A percentile compares a stretch with the other conserved stretches of the same genome.
These are phyloP conservation scores for Macrophomina phaseolina DNA, from an alignment of 2,329 filamentous ascomycete species.

Conservation along the genomic window DNA sequence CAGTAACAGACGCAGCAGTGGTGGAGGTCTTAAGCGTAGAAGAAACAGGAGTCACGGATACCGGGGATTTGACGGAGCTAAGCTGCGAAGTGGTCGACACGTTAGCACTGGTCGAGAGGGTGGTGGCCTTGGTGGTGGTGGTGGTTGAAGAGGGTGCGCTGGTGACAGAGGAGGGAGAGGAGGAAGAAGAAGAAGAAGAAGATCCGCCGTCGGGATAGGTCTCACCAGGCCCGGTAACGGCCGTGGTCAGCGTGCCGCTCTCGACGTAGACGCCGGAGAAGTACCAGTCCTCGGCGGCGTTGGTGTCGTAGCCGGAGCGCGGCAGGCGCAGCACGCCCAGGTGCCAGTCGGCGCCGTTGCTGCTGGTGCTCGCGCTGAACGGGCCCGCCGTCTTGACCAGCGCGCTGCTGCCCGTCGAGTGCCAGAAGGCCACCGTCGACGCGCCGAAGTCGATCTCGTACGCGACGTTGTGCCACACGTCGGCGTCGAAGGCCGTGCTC, in stretches of 20 bases:
- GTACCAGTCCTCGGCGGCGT: conserved; percentile 68
- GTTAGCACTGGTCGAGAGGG: not conserved
- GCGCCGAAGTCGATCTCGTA: conserved; percentile 74
- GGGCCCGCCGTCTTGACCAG: conserved; percentile 65
- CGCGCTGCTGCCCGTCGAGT: conserved; percentile 66
- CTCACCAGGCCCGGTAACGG: conserved; percentile 32
- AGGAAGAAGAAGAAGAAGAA: conserved; percentile 17
- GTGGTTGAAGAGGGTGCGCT: not conserved
- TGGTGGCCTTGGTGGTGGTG: not conserved
- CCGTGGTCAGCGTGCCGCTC: conserved; percentile 52
- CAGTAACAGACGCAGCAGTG: not conserved
- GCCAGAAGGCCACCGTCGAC: conserved; percentile 70
- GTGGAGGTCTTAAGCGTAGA: not conserved
- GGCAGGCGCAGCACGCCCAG: conserved; percentile 72
- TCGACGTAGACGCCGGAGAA: conserved; percentile 76
- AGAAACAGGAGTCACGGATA: not conserved
- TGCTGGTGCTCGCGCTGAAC: conserved; percentile 64
- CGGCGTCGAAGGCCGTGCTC: conserved; percentile 65
- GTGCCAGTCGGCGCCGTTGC: conserved; percentile 75
- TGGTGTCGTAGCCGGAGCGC: conserved; percentile 59
- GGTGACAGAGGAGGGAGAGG: not conserved
- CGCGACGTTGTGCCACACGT: conserved; percentile 76
- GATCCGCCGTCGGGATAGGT: conserved; percentile 16
- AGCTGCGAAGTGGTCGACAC: not conserved
- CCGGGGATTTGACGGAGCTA: not conserved